Base-by-base conservation (phyloP, 805 yeast genomes). In the Hanseniaspora jakobsenii region DNA sequence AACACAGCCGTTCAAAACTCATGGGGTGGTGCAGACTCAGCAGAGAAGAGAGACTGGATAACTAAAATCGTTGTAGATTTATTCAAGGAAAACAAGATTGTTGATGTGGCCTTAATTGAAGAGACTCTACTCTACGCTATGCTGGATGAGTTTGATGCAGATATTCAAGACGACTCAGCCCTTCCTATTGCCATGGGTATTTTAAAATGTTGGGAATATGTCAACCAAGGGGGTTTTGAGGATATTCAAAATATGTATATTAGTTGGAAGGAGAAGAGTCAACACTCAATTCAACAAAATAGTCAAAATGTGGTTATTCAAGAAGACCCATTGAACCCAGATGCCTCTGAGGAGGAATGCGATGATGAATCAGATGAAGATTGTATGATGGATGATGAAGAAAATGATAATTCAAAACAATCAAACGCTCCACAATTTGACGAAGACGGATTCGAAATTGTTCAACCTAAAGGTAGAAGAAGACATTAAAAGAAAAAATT, bases 11-110 rank as follows among this genome's bases (percentile, higher is more conserved):
- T 91, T 8, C 93, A 76, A 5, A 85, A 83, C 59, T 67, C 70
- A 24, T 91, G 98, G 97, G 99, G 98, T 48, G 99, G 98, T 1
- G 77, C 95, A 12, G 81, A 83, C 28, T 79, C 94, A 12, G 75
- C 71, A 0, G 96, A 83, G 30, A 91, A 91, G 61, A 71, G 99
- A 56, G 98, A 91, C 59, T 91, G 98, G 98, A 71, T 89, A 51
- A 75, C 83, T 4, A 93, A 84, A 4, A 65, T 83, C 12, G 74
- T 89, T 2, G 72, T 86, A 23, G 96, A 85, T 28, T 67, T 86
- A 43, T 91, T 89, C 56, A 67, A 61, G 35, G 66, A 66, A 6
- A 77, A 72, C 37, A 71, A 67, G 40, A 69, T 73, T 4, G 82
- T 89, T 4, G 97, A 86, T 53, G 67, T 81, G 3, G 77, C 75